Evolutionary conservation across 768 basidiomycete genomes (phyloP).

Genomic region (Dacryopinax spathularia): DNA sequence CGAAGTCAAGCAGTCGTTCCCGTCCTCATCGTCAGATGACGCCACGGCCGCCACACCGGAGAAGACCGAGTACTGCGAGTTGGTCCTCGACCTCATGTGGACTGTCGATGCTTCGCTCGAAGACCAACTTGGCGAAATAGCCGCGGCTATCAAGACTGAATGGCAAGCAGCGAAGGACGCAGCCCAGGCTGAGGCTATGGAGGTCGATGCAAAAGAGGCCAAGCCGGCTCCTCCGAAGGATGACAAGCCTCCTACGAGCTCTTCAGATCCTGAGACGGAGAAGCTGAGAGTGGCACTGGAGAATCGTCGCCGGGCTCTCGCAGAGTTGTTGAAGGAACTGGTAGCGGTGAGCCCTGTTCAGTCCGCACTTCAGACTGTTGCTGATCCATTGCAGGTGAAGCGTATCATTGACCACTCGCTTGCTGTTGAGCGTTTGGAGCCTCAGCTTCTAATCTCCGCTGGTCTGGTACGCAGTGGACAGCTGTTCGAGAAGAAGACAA

Average conservation of each 20-base stretch:
- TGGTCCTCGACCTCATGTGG: constrained; percentile 71
- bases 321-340: constrained; percentile 43
- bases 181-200: constrained; percentile 10
- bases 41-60: neutral
- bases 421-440: constrained; percentile 59
- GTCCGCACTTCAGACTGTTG: neutral
- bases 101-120: constrained; percentile 64
- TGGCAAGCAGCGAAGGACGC: neutral
- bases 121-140: constrained; percentile 48
- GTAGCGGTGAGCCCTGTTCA: constrained; percentile 24
- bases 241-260: neutral
- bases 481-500: constrained; percentile 61
- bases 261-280: constrained; percentile 9
- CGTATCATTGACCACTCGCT: constrained; percentile 30
- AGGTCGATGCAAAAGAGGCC: constrained; percentile 20
- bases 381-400: neutral
- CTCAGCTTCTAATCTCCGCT: constrained; percentile 43
- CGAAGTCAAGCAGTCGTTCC: neutral
- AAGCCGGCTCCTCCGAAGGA: constrained; percentile 13
- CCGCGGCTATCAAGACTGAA: constrained; percentile 22
- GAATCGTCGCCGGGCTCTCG: constrained; percentile 47
- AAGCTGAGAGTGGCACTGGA: constrained; percentile 42
- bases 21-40: neutral
- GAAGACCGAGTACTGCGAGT: constrained; percentile 25
- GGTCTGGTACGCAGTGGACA: constrained; percentile 56